A percentile compares a stretch with the other conserved stretches of the same genome.
Evolutionary conservation across 2,329 filamentous ascomycete genomes (phyloP).

Genomic region (Torrubiella hemipterigena): DNA sequence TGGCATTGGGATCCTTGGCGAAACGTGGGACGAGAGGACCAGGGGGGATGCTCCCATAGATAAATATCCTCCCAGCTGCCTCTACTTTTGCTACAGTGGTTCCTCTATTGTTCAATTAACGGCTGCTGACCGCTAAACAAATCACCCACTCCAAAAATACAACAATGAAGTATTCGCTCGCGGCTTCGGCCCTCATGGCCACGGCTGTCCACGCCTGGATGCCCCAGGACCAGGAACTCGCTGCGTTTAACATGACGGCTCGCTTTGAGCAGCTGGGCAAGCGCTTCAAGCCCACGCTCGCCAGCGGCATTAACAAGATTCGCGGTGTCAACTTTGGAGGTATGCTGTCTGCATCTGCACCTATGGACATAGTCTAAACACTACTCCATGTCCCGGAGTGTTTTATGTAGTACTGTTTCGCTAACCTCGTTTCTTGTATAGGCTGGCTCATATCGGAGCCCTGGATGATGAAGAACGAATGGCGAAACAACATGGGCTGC

Average conservation of each 20-base stretch:
- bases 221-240: slow-evolving; percentile 17
- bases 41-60: too few species aligned
- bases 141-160: not conserved
- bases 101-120: too few species aligned
- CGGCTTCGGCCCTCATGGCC: slow-evolving; percentile 11
- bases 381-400: too few species aligned
- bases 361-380: too few species aligned
- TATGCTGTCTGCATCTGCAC: slow-evolving; percentile 13
- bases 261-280: slow-evolving; percentile 19
- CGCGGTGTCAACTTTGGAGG: slow-evolving; percentile 42
- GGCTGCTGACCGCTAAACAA: not conserved
- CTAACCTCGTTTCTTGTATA: not conserved
- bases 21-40: too few species aligned
- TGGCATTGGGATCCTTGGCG: too few species aligned
- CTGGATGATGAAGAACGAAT: slow-evolving; percentile 34
- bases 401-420: not conserved
- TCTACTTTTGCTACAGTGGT: too few species aligned
- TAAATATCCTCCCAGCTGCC: too few species aligned
- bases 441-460: slow-evolving; percentile 32
- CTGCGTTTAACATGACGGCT: slow-evolving; percentile 19
- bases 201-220: slow-evolving; percentile 14
- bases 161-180: slow-evolving; percentile 14
- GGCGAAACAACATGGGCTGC: slow-evolving; percentile 33
- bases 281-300: slow-evolving; percentile 16
- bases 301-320: slow-evolving; percentile 22